A percentile compares a stretch with the other conserved stretches of the same genome.
Evolutionary conservation across 495 filamentous ascomycete genomes (phyloP).

Genomic region (Physcia stellaris): DNA sequence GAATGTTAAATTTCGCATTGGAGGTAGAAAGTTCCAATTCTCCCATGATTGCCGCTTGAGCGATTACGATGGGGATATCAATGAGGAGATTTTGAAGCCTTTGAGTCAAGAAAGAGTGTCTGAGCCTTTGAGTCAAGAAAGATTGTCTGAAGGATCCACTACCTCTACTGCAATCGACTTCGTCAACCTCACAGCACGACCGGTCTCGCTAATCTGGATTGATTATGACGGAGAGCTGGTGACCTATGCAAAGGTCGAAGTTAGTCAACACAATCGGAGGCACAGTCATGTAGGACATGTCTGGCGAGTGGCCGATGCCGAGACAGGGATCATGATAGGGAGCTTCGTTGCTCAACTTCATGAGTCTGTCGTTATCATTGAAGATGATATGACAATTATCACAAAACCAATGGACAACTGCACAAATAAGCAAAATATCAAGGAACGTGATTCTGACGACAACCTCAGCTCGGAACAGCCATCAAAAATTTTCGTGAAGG

Average conservation of each 20-base stretch:
- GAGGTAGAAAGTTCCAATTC: too few relatives aligned
- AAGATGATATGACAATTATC: conserved; percentile 2
- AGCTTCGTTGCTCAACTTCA: conserved; percentile 1
- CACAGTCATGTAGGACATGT: conserved; percentile 7
- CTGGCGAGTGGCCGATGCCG: conserved; percentile 6
- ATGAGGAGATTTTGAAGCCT: too few relatives aligned
- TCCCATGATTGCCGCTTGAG: too few relatives aligned
- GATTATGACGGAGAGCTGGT: background rate
- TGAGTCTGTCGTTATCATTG: conserved; percentile 3
- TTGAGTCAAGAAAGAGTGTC: too few relatives aligned
- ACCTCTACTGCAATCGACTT: too few relatives aligned
- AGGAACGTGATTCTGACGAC: background rate
- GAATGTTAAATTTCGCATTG: too few relatives aligned
- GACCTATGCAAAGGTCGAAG: conserved; percentile 4
- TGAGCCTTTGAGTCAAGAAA: too few relatives aligned
- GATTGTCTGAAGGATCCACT: too few relatives aligned
- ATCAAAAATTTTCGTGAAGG: conserved; percentile 2
- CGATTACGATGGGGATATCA: too few relatives aligned
- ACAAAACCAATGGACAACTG: conserved; percentile 3
- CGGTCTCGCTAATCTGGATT: conserved; percentile 4
- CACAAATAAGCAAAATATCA: background rate
- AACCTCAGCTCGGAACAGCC: background rate
- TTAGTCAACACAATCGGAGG: conserved; percentile 4
- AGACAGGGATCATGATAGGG: conserved; percentile 1
- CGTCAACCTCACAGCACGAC: too few relatives aligned